Base-by-base conservation (phyloP, 495 filamentous ascomycete genomes). In the Pseudoneurospora amorphoporcata region DNA sequence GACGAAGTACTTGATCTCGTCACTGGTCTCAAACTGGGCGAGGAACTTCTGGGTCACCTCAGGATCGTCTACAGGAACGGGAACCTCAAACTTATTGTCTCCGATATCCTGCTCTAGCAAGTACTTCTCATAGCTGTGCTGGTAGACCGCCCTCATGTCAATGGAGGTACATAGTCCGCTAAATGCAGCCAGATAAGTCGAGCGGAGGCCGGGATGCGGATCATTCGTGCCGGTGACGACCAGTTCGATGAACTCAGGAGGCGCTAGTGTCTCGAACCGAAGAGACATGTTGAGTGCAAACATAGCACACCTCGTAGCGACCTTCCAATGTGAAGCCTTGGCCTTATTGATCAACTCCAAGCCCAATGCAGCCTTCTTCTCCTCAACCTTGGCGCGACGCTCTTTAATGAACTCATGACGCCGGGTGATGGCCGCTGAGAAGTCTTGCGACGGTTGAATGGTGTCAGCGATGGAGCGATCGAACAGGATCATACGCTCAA, bases 291-390 rank as follows among this genome's bases (percentile, higher is more conserved):
- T 94, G 72, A 94, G 88, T 17, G 97, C 91, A 75, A 98, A 94
- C 32, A 94, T 91, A 16, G 91, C 92, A 53, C 93, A 94, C 38
- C 95, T 86, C 72, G 89, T 93, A 10, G 94, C 95, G 74, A 97
- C 92, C 86, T 97, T 98, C 95, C 95, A 99, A 78, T 98, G 96
- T 0, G 93, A 92, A 32, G 88, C 86, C 71, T 88, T 88, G 1
- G 92, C 91, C 70, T 93, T 80, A 45, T 92, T 88, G 3, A 94
- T 90, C 45, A 99, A 86, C 76, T 97, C 92, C 71, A 91, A 82
- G 0, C 94, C 92, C 17, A 98, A 83, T 6, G 89, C 87, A 0
- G 90, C 85, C 82, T 98, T 98, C 83, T 92, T 94, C 71, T 84
- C 84, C 77, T 98, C 94, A 17, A 97, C 92, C 69, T 87, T 84